Evolutionary conservation across 2,329 filamentous ascomycete genomes (phyloP).

Genomic region (Colletotrichum phormii): DNA sequence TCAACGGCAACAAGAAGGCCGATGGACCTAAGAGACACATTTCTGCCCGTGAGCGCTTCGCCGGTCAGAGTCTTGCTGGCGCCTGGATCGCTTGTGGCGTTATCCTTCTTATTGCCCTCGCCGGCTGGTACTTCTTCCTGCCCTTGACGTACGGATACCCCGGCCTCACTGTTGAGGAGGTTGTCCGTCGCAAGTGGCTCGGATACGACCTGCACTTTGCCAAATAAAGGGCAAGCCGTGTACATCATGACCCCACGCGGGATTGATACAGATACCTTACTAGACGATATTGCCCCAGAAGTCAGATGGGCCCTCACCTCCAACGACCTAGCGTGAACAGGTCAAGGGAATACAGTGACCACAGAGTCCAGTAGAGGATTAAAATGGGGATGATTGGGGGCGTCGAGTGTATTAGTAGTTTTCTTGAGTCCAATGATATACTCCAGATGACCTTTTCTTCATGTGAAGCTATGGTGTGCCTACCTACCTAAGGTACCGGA

Average conservation of each 20-base stretch:
- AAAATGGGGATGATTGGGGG: slow-evolving; percentile 13
- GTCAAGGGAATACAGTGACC: slow-evolving; percentile 20
- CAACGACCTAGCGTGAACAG: not conserved
- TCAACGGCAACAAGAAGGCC: slow-evolving; percentile 59
- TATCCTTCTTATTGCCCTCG: slow-evolving; percentile 75
- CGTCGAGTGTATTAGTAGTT: slow-evolving; percentile 24
- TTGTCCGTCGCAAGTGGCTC: slow-evolving; percentile 91
- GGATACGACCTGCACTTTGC: slow-evolving; percentile 98
- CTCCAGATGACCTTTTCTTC: not conserved
- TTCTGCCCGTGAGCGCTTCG: slow-evolving; percentile 85
- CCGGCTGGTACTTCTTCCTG: slow-evolving; percentile 92
- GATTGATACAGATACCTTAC: not conserved
- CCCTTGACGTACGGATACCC: slow-evolving; percentile 96
- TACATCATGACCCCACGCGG: not conserved
- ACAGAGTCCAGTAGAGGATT: not conserved
- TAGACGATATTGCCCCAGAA: slow-evolving; percentile 10
- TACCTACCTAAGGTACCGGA: no score
- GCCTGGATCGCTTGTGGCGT: slow-evolving; percentile 83
- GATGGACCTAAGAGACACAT: slow-evolving; percentile 68
- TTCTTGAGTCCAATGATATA: slow-evolving; percentile 28
- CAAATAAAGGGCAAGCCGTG: slow-evolving; percentile 71
- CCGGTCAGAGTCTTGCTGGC: slow-evolving; percentile 79
- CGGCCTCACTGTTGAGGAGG: slow-evolving; percentile 81
- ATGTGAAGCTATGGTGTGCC: not conserved
- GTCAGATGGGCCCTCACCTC: slow-evolving; percentile 13